phyloP scores from a whole-genome alignment of 257 asterid genomes.

The Euphrasia confusa region DNA sequence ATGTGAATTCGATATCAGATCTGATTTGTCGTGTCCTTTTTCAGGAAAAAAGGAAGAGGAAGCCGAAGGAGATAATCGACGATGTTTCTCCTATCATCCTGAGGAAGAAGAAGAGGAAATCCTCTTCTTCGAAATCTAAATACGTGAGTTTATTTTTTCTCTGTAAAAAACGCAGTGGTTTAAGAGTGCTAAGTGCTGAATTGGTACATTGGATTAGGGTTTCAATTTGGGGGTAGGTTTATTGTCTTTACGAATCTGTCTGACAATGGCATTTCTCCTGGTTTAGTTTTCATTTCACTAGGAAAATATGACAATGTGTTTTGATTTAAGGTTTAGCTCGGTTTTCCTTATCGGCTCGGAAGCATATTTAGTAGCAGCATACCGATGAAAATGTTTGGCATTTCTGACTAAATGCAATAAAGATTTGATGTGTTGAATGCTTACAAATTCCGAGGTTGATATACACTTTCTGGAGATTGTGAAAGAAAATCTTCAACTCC shows the following conservation, averaged over 20 bases:
- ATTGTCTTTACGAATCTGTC: not conserved
- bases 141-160: conserved; percentile 30
- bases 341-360: conserved; percentile 1
- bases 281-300: not conserved
- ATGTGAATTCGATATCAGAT: conserved; percentile 41
- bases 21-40: conserved; percentile 34
- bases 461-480: not conserved
- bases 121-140: conserved; percentile 36
- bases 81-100: conserved; percentile 50
- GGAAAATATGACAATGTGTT: not conserved
- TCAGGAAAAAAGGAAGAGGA: conserved; percentile 91
- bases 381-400: not conserved
- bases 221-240: conserved; percentile 6
- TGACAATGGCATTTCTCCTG: too few species aligned
- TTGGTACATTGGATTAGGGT: not conserved
- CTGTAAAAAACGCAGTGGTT: conserved; percentile 2
- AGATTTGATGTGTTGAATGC: not conserved
- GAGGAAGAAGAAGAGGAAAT: conserved; percentile 45
- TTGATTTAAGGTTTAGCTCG: not conserved
- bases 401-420: not conserved
- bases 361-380: not conserved
- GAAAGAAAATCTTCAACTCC: not conserved
- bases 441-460: not conserved
- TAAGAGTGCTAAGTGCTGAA: not conserved
- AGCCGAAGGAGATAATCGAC: conserved; percentile 71